Evolutionary conservation across 805 yeast species (phyloP).

Genomic region (Spencermartinsiella europaea): DNA sequence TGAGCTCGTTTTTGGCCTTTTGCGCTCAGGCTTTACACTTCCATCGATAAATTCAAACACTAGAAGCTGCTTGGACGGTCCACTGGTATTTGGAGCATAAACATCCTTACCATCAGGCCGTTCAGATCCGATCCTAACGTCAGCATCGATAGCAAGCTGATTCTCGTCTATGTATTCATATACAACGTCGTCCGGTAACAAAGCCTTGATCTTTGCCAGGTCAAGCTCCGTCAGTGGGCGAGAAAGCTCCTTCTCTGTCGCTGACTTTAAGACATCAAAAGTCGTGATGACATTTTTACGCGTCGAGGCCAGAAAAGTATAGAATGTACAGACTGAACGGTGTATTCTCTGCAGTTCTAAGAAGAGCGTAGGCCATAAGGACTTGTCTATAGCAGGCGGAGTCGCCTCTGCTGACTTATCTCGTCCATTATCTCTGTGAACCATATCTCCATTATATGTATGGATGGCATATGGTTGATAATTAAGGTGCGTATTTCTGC

Average conservation of each 20-base stretch:
- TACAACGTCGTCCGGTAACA: constrained; percentile 65
- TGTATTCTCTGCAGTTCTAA: constrained; percentile 11
- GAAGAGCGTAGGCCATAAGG: neutral
- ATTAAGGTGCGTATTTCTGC: no score
- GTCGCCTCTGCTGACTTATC: no score
- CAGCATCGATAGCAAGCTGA: constrained; percentile 38
- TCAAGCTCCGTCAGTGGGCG: constrained; percentile 41
- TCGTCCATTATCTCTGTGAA: no score
- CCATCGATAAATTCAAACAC: constrained; percentile 70
- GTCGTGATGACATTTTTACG: constrained; percentile 58
- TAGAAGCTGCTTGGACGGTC: constrained; percentile 45
- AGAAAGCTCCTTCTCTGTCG: constrained; percentile 48
- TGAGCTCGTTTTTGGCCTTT: neutral
- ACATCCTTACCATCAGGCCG: constrained; percentile 44
- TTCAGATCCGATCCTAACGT: constrained; percentile 8
- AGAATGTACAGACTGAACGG: constrained; percentile 39
- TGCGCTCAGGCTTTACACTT: constrained; percentile 1
- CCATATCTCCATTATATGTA: no score
- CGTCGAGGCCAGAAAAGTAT: constrained; percentile 51
- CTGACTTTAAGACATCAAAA: constrained; percentile 46
- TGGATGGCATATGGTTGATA: no score
- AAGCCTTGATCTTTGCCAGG: constrained; percentile 54
- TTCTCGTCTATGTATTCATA: constrained; percentile 78
- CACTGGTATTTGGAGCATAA: constrained; percentile 40
- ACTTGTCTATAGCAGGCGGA: no score